Conservation (phyloP, 2,329 filamentous ascomycete species). For the Epichloe gansuensis region DNA sequence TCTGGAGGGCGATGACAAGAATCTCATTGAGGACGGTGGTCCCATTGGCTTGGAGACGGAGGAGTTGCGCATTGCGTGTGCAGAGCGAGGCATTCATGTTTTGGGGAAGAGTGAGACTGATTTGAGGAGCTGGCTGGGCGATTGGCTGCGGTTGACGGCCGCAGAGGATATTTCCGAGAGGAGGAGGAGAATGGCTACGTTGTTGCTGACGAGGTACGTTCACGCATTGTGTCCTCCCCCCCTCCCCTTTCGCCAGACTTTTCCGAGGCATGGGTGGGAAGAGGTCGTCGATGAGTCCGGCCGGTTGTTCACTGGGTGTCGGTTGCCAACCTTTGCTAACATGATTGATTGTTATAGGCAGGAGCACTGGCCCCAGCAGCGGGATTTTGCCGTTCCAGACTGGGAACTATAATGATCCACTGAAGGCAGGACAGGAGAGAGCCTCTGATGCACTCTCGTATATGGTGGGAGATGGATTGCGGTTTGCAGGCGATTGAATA, state of each 20-base stretch:
- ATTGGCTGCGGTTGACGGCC: constrained; percentile 36
- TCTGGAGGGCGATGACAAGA: constrained; percentile 55
- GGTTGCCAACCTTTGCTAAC: constrained; percentile 6
- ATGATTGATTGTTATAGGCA: constrained; percentile 14
- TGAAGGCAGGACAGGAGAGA: background rate
- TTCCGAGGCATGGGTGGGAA: too few relatives aligned
- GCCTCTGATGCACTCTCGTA: background rate
- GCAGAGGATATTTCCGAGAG: constrained; percentile 23
- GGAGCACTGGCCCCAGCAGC: constrained; percentile 27
- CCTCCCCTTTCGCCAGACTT: background rate
- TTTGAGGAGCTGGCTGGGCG: constrained; percentile 31
- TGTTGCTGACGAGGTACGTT: constrained; percentile 29
- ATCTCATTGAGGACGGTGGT: constrained; percentile 53
- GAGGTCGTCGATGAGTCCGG: too few relatives aligned
- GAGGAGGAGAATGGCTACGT: constrained; percentile 24
- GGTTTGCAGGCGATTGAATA: background rate
- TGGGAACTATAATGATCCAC: constrained; percentile 23
- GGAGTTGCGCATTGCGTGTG: constrained; percentile 58
- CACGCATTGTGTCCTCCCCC: background rate
- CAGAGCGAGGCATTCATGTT: constrained; percentile 53
- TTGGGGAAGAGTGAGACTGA: constrained; percentile 43
- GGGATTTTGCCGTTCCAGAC: constrained; percentile 28
- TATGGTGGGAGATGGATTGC: background rate
- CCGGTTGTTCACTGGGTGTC: too few relatives aligned
- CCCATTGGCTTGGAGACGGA: constrained; percentile 38